Base-by-base conservation (phyloP, 768 basidiomycete genomes). In the Collybia sp. region DNA sequence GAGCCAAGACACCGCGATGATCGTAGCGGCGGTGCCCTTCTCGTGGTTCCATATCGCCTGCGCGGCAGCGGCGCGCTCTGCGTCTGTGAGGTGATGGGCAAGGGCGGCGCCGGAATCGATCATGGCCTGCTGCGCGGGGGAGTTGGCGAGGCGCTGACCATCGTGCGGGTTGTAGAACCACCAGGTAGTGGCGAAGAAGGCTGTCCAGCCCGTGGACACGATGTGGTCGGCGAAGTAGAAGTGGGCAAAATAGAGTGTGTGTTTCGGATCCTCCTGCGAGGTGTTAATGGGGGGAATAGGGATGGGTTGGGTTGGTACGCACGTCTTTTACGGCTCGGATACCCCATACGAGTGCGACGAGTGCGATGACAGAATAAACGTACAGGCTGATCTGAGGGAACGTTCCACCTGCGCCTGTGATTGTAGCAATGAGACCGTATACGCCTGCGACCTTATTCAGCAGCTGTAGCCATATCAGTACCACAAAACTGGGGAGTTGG, bases 401-500 rank as follows among this genome's bases (percentile, higher is more conserved):
- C n/a, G 86, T 83, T n/a, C 88, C 86, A n/a, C 89, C 92, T 25
- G 89, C 85, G 15, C 94, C 94, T 1, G 87, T 88, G 48, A 93
- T 67, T 46, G 93, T 79, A 5, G 93, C 94, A 48, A 99, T 84
- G 47, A 99, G 79, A 45, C 96, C 96, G 62, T 98, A 99, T 8
- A 97, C 80, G 42, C 96, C 95, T 15, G 96, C 94, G 42, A 94
- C 95, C 69, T 99, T 99, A 78, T 99, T 99, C 53, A 99, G 72
- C 44, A 93, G 68, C 88, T 89, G 57, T 18, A 41, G 17, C 32
- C 40, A 20, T 12, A 16, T 53, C 33, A 54, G 50, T 39, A 40
- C 34, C 16, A 32, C 20, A n/a, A n/a, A n/a, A 47, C 30, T 47
- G 34, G 38, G 36, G 18, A 19, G 20, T 15, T 25, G 17, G 49